Conservation (phyloP, 2,329 filamentous ascomycete genomes). For the Neoarthrinium moseri region DNA sequence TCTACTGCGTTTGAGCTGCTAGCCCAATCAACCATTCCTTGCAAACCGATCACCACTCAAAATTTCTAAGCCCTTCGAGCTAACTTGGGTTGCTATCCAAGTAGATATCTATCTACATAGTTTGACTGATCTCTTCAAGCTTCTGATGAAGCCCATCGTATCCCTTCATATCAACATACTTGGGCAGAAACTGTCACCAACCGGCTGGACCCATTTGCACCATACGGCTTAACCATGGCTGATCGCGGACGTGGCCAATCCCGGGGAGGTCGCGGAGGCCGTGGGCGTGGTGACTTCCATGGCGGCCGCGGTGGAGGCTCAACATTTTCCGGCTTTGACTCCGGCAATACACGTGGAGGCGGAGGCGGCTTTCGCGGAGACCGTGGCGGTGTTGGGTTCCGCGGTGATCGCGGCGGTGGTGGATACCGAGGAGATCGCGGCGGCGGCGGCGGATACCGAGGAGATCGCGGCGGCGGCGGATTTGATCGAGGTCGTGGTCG, state of each 20-base stretch:
- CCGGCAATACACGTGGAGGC: neutral
- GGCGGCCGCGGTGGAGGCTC: conserved; percentile 5
- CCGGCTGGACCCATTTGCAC: too few relatives aligned
- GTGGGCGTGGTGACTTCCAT: conserved; percentile 5
- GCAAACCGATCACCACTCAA: too few relatives aligned
- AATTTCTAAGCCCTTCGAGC: too few relatives aligned
- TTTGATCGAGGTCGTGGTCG: conserved; percentile 13
- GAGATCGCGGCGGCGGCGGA: conserved; percentile 13
- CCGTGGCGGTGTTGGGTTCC: conserved; percentile 12
- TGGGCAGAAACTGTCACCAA: too few relatives aligned
- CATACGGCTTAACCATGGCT: neutral
- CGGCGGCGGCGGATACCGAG: conserved; percentile 17
- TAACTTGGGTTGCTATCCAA: too few relatives aligned
- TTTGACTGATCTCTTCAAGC: too few relatives aligned
- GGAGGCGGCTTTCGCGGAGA: conserved; percentile 8
- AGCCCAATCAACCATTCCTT: too few relatives aligned
- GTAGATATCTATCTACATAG: too few relatives aligned
- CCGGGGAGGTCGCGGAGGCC: conserved; percentile 5
- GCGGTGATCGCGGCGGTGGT: conserved; percentile 19
- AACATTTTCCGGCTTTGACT: neutral
- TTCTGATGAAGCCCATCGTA: too few relatives aligned
- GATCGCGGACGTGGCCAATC: conserved; percentile 7
- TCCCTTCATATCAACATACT: too few relatives aligned
- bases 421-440: conserved; percentile 15
- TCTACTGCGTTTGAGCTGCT: too few relatives aligned